phyloP scores from a whole-genome alignment of 768 basidiomycete species.

The Pisolithus tinctorius region DNA sequence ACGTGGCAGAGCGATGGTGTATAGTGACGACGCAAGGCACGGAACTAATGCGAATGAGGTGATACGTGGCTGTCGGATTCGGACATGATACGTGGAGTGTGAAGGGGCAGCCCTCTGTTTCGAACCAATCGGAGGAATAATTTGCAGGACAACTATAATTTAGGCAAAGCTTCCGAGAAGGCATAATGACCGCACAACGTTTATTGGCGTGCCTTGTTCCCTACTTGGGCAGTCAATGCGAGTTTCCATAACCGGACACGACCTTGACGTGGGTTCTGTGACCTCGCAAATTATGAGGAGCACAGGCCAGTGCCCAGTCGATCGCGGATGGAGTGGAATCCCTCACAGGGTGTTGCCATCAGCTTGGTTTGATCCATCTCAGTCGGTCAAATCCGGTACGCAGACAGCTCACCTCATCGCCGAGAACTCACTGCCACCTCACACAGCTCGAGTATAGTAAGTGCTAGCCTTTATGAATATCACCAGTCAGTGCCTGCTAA shows the following conservation, averaged over 20 bases:
- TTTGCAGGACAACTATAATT: not conserved
- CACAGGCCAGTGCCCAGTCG: not conserved
- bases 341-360: constrained; percentile 7
- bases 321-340: not conserved
- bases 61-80: no score
- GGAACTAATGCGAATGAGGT: no score
- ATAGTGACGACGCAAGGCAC: no score
- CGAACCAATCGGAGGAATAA: not conserved
- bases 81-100: no score
- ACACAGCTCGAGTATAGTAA: not conserved
- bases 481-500: not conserved
- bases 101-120: no score
- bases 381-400: not conserved
- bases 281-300: no score
- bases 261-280: no score
- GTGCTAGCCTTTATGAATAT: not conserved
- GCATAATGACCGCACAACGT: no score
- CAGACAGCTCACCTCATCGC: not conserved
- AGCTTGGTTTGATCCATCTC: constrained; percentile 8
- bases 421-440: constrained; percentile 1
- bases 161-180: not conserved
- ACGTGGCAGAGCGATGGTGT: no score
- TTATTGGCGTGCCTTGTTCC: constrained; percentile 11
- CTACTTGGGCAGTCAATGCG: not conserved
- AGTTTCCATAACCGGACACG: no score